Evolutionary conservation across 306 rosid species (phyloP), one percentile per base, ranked within the genome.

Genomic region (Sicyos edulis): DNA sequence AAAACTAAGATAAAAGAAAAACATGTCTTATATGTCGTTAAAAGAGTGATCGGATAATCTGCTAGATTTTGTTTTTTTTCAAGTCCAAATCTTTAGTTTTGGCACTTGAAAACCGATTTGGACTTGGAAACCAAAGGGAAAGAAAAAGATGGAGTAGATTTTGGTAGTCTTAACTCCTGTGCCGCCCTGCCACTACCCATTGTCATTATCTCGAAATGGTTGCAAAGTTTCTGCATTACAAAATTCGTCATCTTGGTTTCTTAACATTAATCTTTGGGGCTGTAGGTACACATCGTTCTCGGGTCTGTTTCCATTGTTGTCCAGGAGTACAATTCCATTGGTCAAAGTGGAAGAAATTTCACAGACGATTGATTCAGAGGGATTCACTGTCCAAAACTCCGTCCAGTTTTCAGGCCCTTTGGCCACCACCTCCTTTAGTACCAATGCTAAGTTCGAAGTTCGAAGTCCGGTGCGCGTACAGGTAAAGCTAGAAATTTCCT

Each of bases 311-410:
- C 96, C 99, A n/a, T 68, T 91, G 82, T 76, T 93, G 80, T 85
- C 97, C 10, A 85, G 87, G 50, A 96, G 89, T 34, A 77, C 82
- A 42, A 75, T 85, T 24, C 88, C 91, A 29, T 76, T 93, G 64
- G 88, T 91, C 2, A 93, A 82, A 81, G 95, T 93, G 10, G 97
- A 82, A 74, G 99, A 93, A 79, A 85, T 93, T 75, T 93, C 97
- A 24, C 99, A 91, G 76, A 93, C 88, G 13, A 93, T 91, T 63
- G 96, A 93, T 72, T 85, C 95, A 0, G 79, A 74, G 52, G 80
- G 71, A 74, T 78, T 88, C 13, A 86, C 92, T 0, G 96, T 91
- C 69, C 87, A 93, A 79, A 93, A 93, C 82, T 88, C 91, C 17
- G 95, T 93, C 63, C 89, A 58, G 78, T 91, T 93, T 65, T 52